A percentile compares a stretch with the other conserved stretches of the same genome.
Evolutionary conservation across 2,329 filamentous ascomycete genomes (phyloP).

Genomic region (Magnaporthiopsis poae): DNA sequence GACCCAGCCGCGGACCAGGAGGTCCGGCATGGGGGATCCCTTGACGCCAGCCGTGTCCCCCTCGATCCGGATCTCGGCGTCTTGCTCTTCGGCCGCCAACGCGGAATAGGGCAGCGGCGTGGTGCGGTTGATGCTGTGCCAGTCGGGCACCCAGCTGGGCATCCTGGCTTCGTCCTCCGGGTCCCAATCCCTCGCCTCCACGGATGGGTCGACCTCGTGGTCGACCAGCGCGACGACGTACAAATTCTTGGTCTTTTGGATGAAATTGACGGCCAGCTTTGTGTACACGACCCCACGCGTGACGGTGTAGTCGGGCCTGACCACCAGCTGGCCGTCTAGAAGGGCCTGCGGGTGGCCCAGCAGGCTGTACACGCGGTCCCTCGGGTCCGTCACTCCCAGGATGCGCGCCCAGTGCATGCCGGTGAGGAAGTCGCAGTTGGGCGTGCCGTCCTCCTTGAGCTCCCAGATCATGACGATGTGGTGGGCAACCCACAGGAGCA

Average conservation of each 20-base stretch:
- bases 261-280: conserved; percentile 10
- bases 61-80: conserved; percentile 8
- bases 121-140: conserved; percentile 14
- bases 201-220: conserved; percentile 10
- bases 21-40: conserved; percentile 11
- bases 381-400: conserved; percentile 12
- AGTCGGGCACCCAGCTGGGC: conserved; percentile 14
- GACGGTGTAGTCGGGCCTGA: conserved; percentile 12
- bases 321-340: conserved; percentile 9
- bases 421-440: conserved; percentile 12
- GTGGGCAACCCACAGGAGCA: conserved; percentile 11
- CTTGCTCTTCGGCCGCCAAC: background rate
- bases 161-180: conserved; percentile 9
- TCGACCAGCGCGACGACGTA: conserved; percentile 12
- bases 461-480: conserved; percentile 14
- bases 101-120: conserved; percentile 10
- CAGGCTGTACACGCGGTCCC: conserved; percentile 12
- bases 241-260: conserved; percentile 10
- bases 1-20: conserved; percentile 12
- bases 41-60: conserved; percentile 6
- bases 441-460: conserved; percentile 10
- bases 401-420: conserved; percentile 13
- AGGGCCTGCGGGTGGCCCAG: conserved; percentile 11
- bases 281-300: conserved; percentile 13
- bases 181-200: conserved; percentile 10